Evolutionary conservation across 2,329 filamentous ascomycete genomes (phyloP), one percentile per base, ranked within the genome.

Genomic region (Neodidymelliopsis sp.): DNA sequence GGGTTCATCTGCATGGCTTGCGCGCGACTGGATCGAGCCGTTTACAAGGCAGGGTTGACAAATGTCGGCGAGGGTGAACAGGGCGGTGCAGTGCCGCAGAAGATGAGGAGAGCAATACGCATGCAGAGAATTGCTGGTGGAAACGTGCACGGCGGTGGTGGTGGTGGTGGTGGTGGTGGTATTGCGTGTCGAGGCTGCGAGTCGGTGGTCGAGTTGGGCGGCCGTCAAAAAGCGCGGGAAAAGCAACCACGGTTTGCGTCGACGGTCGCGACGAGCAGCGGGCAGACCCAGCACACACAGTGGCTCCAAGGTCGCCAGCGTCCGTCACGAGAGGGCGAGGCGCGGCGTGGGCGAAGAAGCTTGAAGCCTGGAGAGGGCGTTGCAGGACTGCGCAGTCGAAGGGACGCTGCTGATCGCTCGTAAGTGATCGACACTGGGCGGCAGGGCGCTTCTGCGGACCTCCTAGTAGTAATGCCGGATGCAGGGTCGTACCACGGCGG

Each of bases 1-100:
- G 65, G 62, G 61, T 69, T 71, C 67, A 70, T 71, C 47, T 51
- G 59, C 60, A 47, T 46, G 18, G 40, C 30, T 23, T 36, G 49
- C 29, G 38, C 42, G 24, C 25, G 34, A 40, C n/a, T 42, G 41
- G 38, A 46, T 49, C 28, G 51, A 41, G 40, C 47, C 53, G 60
- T 54, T 56, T 58, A 56, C 22, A 20, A 33, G 29, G 41, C 10
- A 16, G 12, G 25, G 12, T 36, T 38, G 29, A 36, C 34, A 22
- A 10, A 20, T 25, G 9, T 8, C 15, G 25, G 27, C 16, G 5
- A 12, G 2, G 41, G 23, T 28, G 25, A 13, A 19, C 13, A 38
- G 42, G 15, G 40, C 40, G 35, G 47, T 44, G 40, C 47, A 36
- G 13, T 13, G 16, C 40, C 47, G 30, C 40, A 45, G 16, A 16